A percentile compares a stretch with the other conserved stretches of the same genome.
Evolutionary conservation across 768 basidiomycete species (phyloP).

Genomic region (Hygrophorus pudorinus): DNA sequence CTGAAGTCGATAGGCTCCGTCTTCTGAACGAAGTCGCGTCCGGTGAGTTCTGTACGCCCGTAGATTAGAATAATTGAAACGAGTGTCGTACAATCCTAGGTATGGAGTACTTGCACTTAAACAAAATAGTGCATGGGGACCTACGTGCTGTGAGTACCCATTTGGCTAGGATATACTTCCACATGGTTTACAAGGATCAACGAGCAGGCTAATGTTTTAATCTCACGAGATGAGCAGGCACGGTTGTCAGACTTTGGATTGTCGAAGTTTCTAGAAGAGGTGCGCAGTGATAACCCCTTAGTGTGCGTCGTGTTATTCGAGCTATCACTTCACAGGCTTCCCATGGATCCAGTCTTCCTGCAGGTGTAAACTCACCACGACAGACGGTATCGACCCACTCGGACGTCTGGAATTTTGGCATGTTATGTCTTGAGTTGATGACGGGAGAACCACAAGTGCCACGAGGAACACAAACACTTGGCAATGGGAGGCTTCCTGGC

Average conservation of each 20-base stretch:
- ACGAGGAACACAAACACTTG: conserved; percentile 17
- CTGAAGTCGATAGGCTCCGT: conserved; percentile 24
- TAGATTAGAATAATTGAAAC: not conserved
- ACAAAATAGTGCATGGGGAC: conserved; percentile 31
- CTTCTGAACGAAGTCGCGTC: conserved; percentile 29
- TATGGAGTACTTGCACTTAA: conserved; percentile 29
- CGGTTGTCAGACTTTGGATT: conserved; percentile 37
- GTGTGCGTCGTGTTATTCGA: too few relatives aligned
- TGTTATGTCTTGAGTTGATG: conserved; percentile 36
- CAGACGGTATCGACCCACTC: too few relatives aligned
- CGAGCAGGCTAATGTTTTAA: conserved; percentile 34
- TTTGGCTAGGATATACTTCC: not conserved
- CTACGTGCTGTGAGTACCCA: conserved; percentile 25
- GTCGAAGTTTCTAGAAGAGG: conserved; percentile 28
- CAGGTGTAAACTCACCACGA: too few relatives aligned
- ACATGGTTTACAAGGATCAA: not conserved
- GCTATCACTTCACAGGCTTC: too few relatives aligned
- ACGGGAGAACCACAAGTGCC: conserved; percentile 30
- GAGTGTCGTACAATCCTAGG: conserved; percentile 19
- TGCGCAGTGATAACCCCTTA: too few relatives aligned
- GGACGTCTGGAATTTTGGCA: conserved; percentile 42
- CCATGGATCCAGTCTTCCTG: too few relatives aligned
- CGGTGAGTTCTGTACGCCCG: conserved; percentile 16
- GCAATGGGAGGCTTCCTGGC: conserved; percentile 26
- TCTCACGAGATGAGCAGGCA: conserved; percentile 28